Percentiles rank a stretch among this genome's conserved stretches.
Evolutionary conservation across 2,329 filamentous ascomycete genomes (phyloP).

Genomic region (Talaromyces albobiverticillius): DNA sequence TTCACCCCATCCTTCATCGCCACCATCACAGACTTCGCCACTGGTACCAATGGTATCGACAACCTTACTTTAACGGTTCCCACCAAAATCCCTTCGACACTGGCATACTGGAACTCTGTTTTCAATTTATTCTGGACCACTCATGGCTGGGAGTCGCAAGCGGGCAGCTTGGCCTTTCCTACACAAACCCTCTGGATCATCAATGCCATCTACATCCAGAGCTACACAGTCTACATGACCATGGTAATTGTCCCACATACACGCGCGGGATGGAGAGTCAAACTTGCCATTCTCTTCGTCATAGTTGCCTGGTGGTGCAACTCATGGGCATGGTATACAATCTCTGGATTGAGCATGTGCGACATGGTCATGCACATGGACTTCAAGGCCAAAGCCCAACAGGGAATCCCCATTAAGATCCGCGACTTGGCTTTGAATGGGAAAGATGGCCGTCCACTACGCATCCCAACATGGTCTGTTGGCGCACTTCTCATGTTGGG

Average conservation of each 20-base stretch:
- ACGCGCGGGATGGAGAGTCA: constrained; percentile 28
- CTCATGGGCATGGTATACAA: constrained; percentile 45
- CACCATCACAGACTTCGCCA: constrained; percentile 20
- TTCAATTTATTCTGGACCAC: constrained; percentile 49
- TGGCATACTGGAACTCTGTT: constrained; percentile 46
- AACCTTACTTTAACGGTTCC: constrained; percentile 38
- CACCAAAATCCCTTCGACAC: constrained; percentile 33
- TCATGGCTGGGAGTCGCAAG: constrained; percentile 35
- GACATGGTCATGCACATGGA: constrained; percentile 44
- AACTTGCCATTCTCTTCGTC: constrained; percentile 39
- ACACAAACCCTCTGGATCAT: constrained; percentile 47
- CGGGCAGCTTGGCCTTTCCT: constrained; percentile 43
- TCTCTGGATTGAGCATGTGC: constrained; percentile 40
- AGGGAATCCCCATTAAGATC: constrained; percentile 21
- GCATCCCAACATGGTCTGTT: constrained; percentile 30
- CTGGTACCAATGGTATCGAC: constrained; percentile 15
- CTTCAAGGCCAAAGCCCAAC: constrained; percentile 25
- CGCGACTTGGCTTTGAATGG: constrained; percentile 16
- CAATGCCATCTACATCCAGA: constrained; percentile 45
- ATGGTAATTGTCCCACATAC: constrained; percentile 48
- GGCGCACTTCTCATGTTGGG: constrained; percentile 29
- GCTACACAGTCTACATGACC: constrained; percentile 48
- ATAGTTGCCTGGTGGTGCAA: constrained; percentile 42
- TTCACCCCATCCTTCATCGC: constrained; percentile 28
- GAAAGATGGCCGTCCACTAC: constrained; percentile 2